Base-by-base conservation (phyloP, 371 early-diverging fungal species). In the Sporodiniella umbellata region DNA sequence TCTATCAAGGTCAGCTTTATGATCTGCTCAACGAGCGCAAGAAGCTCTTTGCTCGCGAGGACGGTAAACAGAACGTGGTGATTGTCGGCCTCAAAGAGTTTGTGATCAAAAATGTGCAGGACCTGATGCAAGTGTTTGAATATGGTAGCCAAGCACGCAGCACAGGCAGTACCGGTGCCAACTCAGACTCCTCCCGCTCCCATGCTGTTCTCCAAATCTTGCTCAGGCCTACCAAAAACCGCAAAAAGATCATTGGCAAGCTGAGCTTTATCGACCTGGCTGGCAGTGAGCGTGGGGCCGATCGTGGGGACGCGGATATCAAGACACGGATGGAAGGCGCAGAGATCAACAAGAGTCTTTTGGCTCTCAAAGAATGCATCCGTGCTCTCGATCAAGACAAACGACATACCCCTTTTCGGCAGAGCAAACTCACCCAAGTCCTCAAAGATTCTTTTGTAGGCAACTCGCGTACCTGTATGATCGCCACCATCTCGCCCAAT, bases 371-470 rank as follows among this genome's bases (percentile, higher is more conserved):
- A 64, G 99, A 99, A 61, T 98, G 99, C 66, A 99, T 99, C 53
- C 87, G 99, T 48, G 98, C 98, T 5, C 69, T 99, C 35, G 99
- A 98, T 64, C 90, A 94, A 64, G 93, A 90, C 56, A 93, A 92
- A 53, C 85, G 86, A 49, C 98, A 98, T 62, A 92, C 94, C 12
- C 99, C 99, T 2, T 99, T 98, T 74, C 81, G 99, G 19, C 98
- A 99, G 68, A 92, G 92, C 65, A 99, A 99, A 74, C 71, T 99
- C 43, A 99, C 99, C 0, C 97, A 96, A 79, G 88, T 86, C 39
- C 71, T 99, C 33, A 99, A 98, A 64, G 98, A 98, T 63, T 96
- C 98, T 10, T 96, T 99, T 70, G 87, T 98, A 40, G 99, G 99
- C 5, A 92, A 95, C 54, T 96, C 98, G 11, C 83, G 92, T 18